Evolutionary conservation across 2,329 filamentous ascomycete genomes (phyloP), one percentile per base, ranked within the genome.

Genomic region (Sclerotinia minor): DNA sequence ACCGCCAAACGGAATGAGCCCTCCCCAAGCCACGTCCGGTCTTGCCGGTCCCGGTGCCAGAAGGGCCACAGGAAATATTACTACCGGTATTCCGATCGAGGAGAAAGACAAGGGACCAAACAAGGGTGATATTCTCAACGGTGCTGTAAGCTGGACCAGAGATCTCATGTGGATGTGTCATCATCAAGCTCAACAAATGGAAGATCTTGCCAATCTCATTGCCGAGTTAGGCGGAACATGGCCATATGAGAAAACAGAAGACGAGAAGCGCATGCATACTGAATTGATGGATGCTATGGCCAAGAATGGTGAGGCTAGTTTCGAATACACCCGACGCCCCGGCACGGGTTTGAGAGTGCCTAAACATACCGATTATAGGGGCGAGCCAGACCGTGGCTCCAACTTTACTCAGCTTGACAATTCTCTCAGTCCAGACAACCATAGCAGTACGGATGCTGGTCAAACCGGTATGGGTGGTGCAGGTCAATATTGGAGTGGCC

Each of bases 81-180:
- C 93, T 7, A 94, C 94, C 72, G 93, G 94, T 19, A 85, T 98
- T 41, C 94, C 95, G 0, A 86, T 96, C 47, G 95, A 99, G 75
- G 95, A 98, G 73, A 98, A 98, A 78, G 95, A 99, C 81, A 98
- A 98, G 78, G 95, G 95, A 0, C 95, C 95, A 7, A 98, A 98
- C 83, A 99, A 99, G 81, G 95, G 95, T 60, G 95, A 99, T 75
- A 98, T 99, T 69, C 89, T 99, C 74, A 98, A 98, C 76, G 94
- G 95, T 41, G 92, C 94, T 45, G 95, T 98, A 65, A 93, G 92
- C 80, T 99, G 95, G 95, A 97, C 92, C 70, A 88, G 94, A 71
- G 95, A 99, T 80, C 84, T 99, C 64, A 97, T 98, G 92, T 98
- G 95, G 95, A 90, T 96, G 81, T 82, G 97, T 69, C 89, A 97